phyloP scores from a whole-genome alignment of 345 rosid species.

The Syzygium oleosum region DNA sequence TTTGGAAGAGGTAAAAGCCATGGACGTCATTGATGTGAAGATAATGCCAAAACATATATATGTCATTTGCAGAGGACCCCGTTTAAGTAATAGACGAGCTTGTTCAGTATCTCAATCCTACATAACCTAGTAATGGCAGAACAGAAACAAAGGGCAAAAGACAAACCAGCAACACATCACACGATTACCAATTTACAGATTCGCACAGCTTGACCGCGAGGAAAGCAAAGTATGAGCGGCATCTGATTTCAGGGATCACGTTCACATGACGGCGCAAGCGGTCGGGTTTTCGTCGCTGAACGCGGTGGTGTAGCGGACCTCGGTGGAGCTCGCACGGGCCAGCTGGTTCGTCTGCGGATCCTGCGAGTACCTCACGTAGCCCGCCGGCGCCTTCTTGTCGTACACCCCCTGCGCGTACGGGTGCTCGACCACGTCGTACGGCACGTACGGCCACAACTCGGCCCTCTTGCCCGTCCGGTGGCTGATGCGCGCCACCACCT shows the following conservation, averaged over 20 bases:
- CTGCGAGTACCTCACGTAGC: conserved; percentile 63
- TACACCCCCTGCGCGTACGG: conserved; percentile 90
- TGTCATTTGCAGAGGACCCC: not conserved
- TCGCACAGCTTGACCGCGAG: not conserved
- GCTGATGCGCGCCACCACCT: conserved; percentile 68
- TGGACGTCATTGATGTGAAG: not conserved
- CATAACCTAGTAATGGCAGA: not conserved
- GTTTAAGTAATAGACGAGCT: not conserved
- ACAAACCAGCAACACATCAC: not conserved
- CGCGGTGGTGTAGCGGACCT: conserved; percentile 91
- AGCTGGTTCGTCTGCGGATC: conserved; percentile 55
- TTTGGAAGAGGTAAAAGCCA: not conserved
- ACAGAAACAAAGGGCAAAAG: not conserved
- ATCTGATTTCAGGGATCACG: not conserved
- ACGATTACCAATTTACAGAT: not conserved
- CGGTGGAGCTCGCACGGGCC: conserved; percentile 97
- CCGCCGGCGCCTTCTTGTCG: conserved; percentile 80
- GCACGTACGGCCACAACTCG: conserved; percentile 90
- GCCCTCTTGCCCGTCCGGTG: conserved; percentile 93
- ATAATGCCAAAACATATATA: no score
- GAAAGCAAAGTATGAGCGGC: not conserved
- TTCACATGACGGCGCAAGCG: conserved; percentile 74
- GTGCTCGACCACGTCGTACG: conserved; percentile 79
- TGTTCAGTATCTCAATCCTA: not conserved
- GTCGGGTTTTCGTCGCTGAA: conserved; percentile 82